These are phyloP conservation scores for Peterozyma xylosa DNA, from an alignment of 805 yeast genomes.

Conservation along the genomic window DNA sequence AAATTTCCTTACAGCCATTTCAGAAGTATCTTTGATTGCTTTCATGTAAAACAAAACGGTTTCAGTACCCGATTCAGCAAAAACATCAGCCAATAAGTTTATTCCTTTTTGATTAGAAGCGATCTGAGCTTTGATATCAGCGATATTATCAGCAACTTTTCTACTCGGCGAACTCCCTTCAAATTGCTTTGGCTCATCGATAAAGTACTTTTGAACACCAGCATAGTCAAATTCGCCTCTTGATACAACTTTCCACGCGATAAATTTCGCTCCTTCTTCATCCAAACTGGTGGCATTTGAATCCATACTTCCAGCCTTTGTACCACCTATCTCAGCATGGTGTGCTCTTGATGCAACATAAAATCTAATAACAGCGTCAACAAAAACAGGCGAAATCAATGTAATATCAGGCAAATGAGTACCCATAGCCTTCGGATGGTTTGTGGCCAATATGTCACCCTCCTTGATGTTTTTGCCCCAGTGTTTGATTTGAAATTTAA, in stretches of 20 bases:
- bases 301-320: constrained; percentile 50
- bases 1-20: constrained; percentile 25
- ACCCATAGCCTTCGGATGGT: constrained; percentile 37
- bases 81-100: constrained; percentile 26
- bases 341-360: constrained; percentile 55
- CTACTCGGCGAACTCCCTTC: constrained; percentile 48
- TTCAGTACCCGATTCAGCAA: constrained; percentile 28
- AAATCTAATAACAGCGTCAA: constrained; percentile 35
- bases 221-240: constrained; percentile 46
- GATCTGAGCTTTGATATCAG: constrained; percentile 34
- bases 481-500: constrained; percentile 26
- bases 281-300: constrained; percentile 44
- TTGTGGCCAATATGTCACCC: constrained; percentile 37
- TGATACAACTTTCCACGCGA: constrained; percentile 41
- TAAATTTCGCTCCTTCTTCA: constrained; percentile 51
- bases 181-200: constrained; percentile 38
- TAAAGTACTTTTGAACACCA: constrained; percentile 36
- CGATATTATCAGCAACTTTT: constrained; percentile 43
- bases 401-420: constrained; percentile 47
- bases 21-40: constrained; percentile 32
- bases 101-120: constrained; percentile 40
- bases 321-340: constrained; percentile 59
- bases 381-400: constrained; percentile 47
- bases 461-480: constrained; percentile 30
- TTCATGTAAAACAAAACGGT: constrained; percentile 33